Percentiles rank a stretch among this genome's conserved stretches.
phyloP scores from a whole-genome alignment of 1,284 basidiomycete species.

The Pyrrhoderma noxium region DNA sequence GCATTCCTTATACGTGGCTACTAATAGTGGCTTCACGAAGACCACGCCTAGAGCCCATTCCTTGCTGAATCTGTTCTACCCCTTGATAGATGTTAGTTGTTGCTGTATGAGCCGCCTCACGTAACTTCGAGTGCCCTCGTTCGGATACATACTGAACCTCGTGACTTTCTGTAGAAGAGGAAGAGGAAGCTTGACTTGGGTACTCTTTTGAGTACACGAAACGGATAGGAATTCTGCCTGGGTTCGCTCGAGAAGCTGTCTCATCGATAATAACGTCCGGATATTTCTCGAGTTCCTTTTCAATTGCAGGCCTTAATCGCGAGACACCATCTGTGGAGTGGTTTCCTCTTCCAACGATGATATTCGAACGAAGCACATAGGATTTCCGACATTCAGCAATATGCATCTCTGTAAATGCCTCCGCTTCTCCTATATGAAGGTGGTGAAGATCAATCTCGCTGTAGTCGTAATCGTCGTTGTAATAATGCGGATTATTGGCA shows the following conservation, averaged over 20 bases:
- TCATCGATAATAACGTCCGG: constrained; percentile 10
- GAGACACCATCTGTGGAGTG: constrained; percentile 13
- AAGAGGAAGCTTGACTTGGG: too few species aligned
- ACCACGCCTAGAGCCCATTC: neutral
- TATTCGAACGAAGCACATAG: constrained; percentile 1
- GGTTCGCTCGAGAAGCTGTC: neutral
- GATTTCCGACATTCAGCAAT: constrained; percentile 5
- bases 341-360: constrained; percentile 15
- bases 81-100: constrained; percentile 5
- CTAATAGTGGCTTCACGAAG: constrained; percentile 1
- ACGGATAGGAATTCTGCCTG: constrained; percentile 12
- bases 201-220: neutral
- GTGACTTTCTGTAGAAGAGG: neutral
- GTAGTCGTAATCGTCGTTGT: constrained; percentile 2
- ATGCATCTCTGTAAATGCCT: constrained; percentile 8
- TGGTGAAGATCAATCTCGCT: constrained; percentile 14
- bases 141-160: constrained; percentile 9
- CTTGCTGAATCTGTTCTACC: constrained; percentile 10
- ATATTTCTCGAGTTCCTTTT: constrained; percentile 2
- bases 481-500: constrained; percentile 12
- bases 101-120: neutral
- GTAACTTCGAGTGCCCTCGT: constrained; percentile 2
- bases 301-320: constrained; percentile 13
- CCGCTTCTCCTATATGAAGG: constrained; percentile 10
- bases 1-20: neutral